Conservation (phyloP, 2,329 filamentous ascomycete species). For the Nemania bipapillata region DNA sequence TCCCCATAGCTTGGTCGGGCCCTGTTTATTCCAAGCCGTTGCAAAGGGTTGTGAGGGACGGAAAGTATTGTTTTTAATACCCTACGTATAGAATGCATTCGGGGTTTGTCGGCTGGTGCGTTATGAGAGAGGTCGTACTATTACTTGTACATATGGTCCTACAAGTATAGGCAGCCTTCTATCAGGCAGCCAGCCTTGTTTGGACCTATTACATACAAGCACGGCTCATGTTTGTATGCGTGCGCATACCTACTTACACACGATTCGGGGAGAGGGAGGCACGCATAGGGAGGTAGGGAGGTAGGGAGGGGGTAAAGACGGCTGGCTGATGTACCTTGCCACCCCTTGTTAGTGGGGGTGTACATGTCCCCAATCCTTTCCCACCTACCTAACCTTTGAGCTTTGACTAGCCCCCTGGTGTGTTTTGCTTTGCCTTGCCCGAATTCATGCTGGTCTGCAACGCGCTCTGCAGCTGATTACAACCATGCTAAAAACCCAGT, state of each 20-base stretch:
- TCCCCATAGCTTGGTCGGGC: conserved; percentile 21
- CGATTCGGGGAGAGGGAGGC: conserved; percentile 1
- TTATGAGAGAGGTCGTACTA: conserved; percentile 1
- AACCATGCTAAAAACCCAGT: conserved; percentile 43
- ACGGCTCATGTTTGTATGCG: not conserved
- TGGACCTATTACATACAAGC: not conserved
- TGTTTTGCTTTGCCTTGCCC: conserved; percentile 47
- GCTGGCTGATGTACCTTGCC: conserved; percentile 45
- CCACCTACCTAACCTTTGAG: conserved; percentile 11
- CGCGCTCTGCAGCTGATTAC: conserved; percentile 50
- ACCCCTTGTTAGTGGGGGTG: conserved; percentile 48
- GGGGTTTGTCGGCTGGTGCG: not conserved
- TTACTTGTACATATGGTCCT: no score
- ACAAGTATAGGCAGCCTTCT: conserved; percentile 30
- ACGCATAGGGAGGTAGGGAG: no score
- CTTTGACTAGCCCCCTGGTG: conserved; percentile 34
- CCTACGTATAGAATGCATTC: no score
- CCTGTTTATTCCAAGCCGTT: no score
- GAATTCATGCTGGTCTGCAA: conserved; percentile 43
- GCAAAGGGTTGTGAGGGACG: conserved; percentile 12
- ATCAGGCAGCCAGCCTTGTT: conserved; percentile 32
- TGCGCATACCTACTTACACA: not conserved
- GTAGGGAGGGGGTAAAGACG: conserved; percentile 5
- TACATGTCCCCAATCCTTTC: conserved; percentile 42
- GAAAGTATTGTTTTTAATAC: conserved; percentile 1